A percentile compares a stretch with the other conserved stretches of the same genome.
These are phyloP conservation scores for Dothistroma septosporum DNA, from an alignment of 2,329 filamentous ascomycete species.

Conservation along the genomic window DNA sequence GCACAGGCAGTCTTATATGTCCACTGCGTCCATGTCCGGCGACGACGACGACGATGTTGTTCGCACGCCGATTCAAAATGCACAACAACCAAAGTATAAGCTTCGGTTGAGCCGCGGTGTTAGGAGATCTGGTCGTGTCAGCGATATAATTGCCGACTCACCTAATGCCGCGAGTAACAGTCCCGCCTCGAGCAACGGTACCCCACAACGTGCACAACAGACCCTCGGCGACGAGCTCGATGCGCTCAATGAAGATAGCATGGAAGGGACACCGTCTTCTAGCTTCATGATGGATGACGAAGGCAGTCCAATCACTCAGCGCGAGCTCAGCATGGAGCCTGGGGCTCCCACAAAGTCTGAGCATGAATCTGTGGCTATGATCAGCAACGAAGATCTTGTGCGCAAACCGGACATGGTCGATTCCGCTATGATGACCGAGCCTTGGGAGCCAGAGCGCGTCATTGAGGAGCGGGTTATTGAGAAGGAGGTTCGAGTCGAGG, in stretches of 20 bases:
- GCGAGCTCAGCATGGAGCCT: constrained; percentile 39
- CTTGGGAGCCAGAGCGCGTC: constrained; percentile 44
- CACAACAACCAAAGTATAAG: constrained; percentile 66
- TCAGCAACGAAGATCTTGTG: constrained; percentile 9
- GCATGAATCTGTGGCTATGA: constrained; percentile 5
- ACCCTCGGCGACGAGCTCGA: constrained; percentile 89
- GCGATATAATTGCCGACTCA: constrained; percentile 35
- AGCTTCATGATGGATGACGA: constrained; percentile 15
- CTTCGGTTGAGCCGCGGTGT: constrained; percentile 63
- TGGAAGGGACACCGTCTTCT: constrained; percentile 35
- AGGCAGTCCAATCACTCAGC: constrained; percentile 22
- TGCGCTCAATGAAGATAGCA: constrained; percentile 67
- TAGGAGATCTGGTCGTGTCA: constrained; percentile 48
- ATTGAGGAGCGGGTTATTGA: constrained; percentile 9
- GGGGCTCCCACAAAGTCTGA: constrained; percentile 17
- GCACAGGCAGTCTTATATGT: constrained; percentile 68
- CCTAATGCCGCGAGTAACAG: constrained; percentile 22
- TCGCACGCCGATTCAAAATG: constrained; percentile 60
- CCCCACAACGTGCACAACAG: constrained; percentile 55
- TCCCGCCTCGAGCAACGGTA: constrained; percentile 33
- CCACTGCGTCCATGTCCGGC: constrained; percentile 81
- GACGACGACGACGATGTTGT: constrained; percentile 55
- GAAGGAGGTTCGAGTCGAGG: neutral
- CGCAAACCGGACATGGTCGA: constrained; percentile 51
- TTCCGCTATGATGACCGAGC: constrained; percentile 60